phyloP scores from a whole-genome alignment of 2,329 filamentous ascomycete genomes.

The Cladosporium phlei region DNA sequence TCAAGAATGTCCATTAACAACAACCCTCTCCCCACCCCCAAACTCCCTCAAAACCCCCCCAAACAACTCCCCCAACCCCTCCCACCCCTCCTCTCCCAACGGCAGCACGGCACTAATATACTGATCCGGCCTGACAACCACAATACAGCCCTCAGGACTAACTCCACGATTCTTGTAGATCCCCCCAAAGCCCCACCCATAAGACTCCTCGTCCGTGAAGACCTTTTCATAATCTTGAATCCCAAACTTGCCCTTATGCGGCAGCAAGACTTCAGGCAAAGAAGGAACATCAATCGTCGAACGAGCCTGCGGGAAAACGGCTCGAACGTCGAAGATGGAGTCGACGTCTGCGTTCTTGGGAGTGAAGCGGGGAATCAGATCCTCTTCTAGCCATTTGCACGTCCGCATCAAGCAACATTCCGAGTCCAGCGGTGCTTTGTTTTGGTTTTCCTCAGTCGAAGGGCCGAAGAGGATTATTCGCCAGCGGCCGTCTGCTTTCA shows the following conservation, averaged over 20 bases:
- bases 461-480: constrained; percentile 31
- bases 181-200: constrained; percentile 33
- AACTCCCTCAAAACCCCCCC: constrained; percentile 28
- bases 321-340: constrained; percentile 51
- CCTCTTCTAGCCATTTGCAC: constrained; percentile 21
- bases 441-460: constrained; percentile 8
- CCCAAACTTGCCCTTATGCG: constrained; percentile 35
- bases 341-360: constrained; percentile 37
- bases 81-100: constrained; percentile 18
- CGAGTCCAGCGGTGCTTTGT: constrained; percentile 18
- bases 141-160: constrained; percentile 52
- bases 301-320: constrained; percentile 28
- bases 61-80: constrained; percentile 27
- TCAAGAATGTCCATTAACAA: neutral
- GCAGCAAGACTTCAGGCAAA: constrained; percentile 42
- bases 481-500: constrained; percentile 33
- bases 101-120: constrained; percentile 48
- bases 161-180: constrained; percentile 57
- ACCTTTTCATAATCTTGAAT: constrained; percentile 38
- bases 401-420: constrained; percentile 20
- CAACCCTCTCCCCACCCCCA: neutral
- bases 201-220: constrained; percentile 44
- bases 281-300: constrained; percentile 30
- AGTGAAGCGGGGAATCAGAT: constrained; percentile 34
- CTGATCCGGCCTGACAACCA: constrained; percentile 63